These are phyloP conservation scores for Cyclocybe cylindracea DNA, from an alignment of 768 basidiomycete genomes.

Conservation along the genomic window DNA sequence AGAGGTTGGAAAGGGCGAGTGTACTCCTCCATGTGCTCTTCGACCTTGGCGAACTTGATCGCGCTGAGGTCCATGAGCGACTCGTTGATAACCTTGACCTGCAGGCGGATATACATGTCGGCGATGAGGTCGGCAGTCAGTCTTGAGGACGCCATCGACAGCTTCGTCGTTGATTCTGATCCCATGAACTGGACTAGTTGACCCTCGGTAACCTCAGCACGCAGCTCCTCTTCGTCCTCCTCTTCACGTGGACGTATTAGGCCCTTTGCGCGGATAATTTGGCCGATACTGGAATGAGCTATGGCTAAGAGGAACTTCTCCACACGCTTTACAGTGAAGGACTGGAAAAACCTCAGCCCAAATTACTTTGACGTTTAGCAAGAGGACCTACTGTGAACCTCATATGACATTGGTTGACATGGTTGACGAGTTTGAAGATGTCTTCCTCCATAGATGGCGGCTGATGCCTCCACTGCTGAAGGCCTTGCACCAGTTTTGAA, in stretches of 20 bases:
- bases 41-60: neutral
- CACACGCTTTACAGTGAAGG: conserved; percentile 8
- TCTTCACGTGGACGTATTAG: neutral
- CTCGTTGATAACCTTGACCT: conserved; percentile 9
- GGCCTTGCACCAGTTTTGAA: neutral
- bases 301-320: conserved; percentile 3
- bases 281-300: neutral
- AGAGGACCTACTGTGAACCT: conserved; percentile 6
- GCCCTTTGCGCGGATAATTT: neutral
- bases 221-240: neutral
- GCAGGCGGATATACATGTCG: conserved; percentile 8
- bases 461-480: conserved; percentile 7
- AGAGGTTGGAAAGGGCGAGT: conserved; percentile 8
- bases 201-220: neutral
- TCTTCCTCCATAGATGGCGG: conserved; percentile 6
- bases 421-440: conserved; percentile 5
- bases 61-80: conserved; percentile 5
- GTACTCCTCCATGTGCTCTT: conserved; percentile 12
- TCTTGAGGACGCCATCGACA: conserved; percentile 5
- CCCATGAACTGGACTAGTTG: conserved; percentile 9
- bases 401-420: conserved; percentile 9
- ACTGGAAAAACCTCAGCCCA: neutral
- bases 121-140: conserved; percentile 7
- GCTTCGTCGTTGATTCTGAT: neutral
- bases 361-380: too few relatives aligned